Evolutionary conservation across 2,329 filamentous ascomycete species (phyloP), one percentile per base, ranked within the genome.

Genomic region (Pezicula rhizophila): DNA sequence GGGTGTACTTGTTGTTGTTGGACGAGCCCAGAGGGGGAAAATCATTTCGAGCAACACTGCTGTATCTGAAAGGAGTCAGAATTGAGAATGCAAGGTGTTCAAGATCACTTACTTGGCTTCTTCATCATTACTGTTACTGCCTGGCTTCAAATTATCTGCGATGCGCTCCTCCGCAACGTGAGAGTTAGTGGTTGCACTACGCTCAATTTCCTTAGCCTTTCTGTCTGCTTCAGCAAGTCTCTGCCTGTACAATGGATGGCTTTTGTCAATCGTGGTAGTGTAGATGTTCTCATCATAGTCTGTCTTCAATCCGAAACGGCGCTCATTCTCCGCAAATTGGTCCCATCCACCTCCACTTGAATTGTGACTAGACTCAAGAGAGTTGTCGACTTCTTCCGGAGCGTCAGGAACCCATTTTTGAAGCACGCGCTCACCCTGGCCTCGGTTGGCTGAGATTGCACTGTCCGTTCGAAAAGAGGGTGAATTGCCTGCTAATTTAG

Each of bases 281-380:
- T 99, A 99, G 39, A 93, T 82, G 59, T 88, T 90, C 69, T 97
- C 93, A 62, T 97, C 84, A 65, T 97, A 99, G 60, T 90, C 89
- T 46, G 87, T 93, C 68, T 82, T 89, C 35, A 95, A 71, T 33
- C 93, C 93, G 63, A 96, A 97, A 26, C 89, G 80, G 48, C 82
- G 78, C 68, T 95, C 88, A 62, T 97, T 97, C 54, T 80, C 84
- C 50, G 88, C 87, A 63, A 99, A 99, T 66, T 99, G 93, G 65
- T 99, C 92, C 93, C 93, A 99, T 8, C 57, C 58, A 25, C 62
- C 66, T 14, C 61, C 62, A 23, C 68, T 42, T 8, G 49, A 44
- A 14, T 57, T 55, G 45, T 47, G 51, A 18, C 46, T 50, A 2
- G 62, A 59, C 60, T 93, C 89, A 20, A 96, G 75, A 42, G 85